These are phyloP conservation scores for Grammothele lineata DNA, from an alignment of 768 basidiomycete genomes.

Conservation along the genomic window DNA sequence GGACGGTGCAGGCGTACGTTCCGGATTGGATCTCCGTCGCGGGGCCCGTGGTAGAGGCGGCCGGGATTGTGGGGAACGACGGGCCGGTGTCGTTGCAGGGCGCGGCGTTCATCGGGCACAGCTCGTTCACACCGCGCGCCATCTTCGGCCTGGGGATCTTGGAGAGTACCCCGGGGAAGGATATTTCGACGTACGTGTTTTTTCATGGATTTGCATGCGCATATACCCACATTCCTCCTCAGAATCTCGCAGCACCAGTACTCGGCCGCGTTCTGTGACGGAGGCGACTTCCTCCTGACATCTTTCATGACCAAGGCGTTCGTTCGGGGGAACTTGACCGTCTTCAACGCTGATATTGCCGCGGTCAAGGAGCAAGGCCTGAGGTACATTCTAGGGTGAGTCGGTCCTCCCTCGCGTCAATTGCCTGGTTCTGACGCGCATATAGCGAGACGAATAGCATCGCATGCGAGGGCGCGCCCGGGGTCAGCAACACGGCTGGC, in stretches of 20 bases:
- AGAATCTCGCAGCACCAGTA: slow-evolving; percentile 47
- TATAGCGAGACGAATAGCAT: slow-evolving; percentile 30
- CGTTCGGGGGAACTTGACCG: slow-evolving; percentile 48
- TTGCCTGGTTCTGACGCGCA: too few relatives aligned
- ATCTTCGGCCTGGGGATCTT: slow-evolving; percentile 51
- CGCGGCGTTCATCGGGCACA: slow-evolving; percentile 23
- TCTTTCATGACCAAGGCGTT: slow-evolving; percentile 65
- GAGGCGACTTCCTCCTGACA: slow-evolving; percentile 47
- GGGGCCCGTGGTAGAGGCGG: slow-evolving; percentile 20
- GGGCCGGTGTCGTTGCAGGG: slow-evolving; percentile 23
- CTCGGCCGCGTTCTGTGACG: slow-evolving; percentile 58
- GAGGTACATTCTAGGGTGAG: slow-evolving; percentile 54
- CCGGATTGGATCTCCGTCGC: slow-evolving; percentile 26
- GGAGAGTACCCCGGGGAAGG: slow-evolving; percentile 39
- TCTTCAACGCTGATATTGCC: slow-evolving; percentile 49
- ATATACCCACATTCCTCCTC: slow-evolving; percentile 33
- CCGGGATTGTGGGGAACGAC: slow-evolving; percentile 12
- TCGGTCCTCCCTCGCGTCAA: slow-evolving; percentile 35
- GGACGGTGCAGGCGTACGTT: slow-evolving; percentile 28
- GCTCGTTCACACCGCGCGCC: slow-evolving; percentile 54
- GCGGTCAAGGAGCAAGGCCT: slow-evolving; percentile 43
- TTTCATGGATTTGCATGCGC: not conserved
- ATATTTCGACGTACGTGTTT: slow-evolving; percentile 51
- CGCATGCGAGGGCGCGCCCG: slow-evolving; percentile 40
- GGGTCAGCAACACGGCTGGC: slow-evolving; percentile 64